These are phyloP conservation scores for Oemleria cerasiformis DNA, from an alignment of 306 rosid genomes.

Conservation along the genomic window DNA sequence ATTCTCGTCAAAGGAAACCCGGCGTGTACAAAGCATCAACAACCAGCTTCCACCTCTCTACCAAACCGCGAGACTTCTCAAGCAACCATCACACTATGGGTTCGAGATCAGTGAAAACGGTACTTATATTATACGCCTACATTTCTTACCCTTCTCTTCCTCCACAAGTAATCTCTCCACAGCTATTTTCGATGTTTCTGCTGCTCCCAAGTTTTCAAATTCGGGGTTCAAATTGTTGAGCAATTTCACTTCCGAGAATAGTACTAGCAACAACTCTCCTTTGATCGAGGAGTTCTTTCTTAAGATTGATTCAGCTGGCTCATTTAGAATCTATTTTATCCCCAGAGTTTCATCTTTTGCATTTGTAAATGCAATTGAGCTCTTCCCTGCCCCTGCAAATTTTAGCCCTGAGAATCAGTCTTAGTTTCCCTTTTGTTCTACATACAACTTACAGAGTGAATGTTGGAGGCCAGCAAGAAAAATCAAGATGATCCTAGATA, in stretches of 20 bases:
- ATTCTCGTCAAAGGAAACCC: neutral
- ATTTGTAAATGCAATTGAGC: conserved; percentile 53
- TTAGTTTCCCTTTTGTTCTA: conserved; percentile 10
- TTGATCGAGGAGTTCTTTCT: conserved; percentile 35
- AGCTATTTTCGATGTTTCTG: conserved; percentile 43
- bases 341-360: conserved; percentile 42
- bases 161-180: conserved; percentile 15
- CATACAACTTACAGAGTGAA: conserved; percentile 35
- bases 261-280: conserved; percentile 9
- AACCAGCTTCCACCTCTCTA: conserved; percentile 21
- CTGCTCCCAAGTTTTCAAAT: conserved; percentile 30
- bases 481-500: no score
- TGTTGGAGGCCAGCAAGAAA: conserved; percentile 29
- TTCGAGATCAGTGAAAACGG: conserved; percentile 9
- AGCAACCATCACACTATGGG: neutral
- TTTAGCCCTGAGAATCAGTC: neutral
- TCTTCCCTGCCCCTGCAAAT: conserved; percentile 28
- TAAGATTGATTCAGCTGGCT: neutral
- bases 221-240: conserved; percentile 28
- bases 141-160: conserved; percentile 41
- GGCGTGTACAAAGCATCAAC: neutral
- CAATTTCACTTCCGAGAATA: conserved; percentile 23
- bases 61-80: conserved; percentile 37
- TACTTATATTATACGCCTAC: conserved; percentile 48
- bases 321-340: conserved; percentile 25